phyloP scores from a whole-genome alignment of 2,329 filamentous ascomycete species.

The Aureobasidium vineae region DNA sequence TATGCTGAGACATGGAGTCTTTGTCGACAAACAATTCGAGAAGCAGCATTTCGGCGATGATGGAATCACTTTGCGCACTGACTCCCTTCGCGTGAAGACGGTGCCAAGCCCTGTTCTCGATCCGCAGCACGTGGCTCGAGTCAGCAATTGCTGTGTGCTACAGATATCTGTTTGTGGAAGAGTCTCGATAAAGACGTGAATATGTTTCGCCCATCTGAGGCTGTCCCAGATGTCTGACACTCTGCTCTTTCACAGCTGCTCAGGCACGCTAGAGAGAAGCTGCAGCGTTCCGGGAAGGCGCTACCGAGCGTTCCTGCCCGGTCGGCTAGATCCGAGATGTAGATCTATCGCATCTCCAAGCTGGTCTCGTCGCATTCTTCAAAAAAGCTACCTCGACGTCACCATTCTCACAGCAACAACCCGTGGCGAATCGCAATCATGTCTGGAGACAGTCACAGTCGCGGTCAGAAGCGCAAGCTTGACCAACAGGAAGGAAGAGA shows the following conservation, averaged over 20 bases:
- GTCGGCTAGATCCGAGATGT: constrained; percentile 22
- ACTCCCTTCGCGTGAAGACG: not conserved
- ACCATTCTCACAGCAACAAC: not conserved
- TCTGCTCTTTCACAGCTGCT: not conserved
- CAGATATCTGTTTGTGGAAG: not conserved
- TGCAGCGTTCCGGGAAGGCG: not conserved
- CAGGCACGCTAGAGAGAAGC: not conserved
- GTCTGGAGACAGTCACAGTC: constrained; percentile 18
- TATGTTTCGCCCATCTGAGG: not conserved
- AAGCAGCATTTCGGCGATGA: not conserved
- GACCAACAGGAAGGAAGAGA: constrained; percentile 20
- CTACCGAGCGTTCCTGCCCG: not conserved
- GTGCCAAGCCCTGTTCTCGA: not conserved
- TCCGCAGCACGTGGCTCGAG: not conserved
- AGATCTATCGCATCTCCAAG: not conserved
- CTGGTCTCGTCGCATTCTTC: not conserved
- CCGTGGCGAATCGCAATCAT: constrained; percentile 1
- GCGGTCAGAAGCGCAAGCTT: constrained; percentile 25
- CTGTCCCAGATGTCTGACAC: not conserved
- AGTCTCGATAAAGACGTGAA: not conserved
- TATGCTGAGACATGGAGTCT: constrained; percentile 11
- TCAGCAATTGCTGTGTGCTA: not conserved
- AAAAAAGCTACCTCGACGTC: not conserved
- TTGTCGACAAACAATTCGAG: not conserved
- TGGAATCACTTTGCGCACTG: constrained; percentile 12